phyloP scores from a whole-genome alignment of 176 grass and related monocot genomes.

The Triticum turgidum region DNA sequence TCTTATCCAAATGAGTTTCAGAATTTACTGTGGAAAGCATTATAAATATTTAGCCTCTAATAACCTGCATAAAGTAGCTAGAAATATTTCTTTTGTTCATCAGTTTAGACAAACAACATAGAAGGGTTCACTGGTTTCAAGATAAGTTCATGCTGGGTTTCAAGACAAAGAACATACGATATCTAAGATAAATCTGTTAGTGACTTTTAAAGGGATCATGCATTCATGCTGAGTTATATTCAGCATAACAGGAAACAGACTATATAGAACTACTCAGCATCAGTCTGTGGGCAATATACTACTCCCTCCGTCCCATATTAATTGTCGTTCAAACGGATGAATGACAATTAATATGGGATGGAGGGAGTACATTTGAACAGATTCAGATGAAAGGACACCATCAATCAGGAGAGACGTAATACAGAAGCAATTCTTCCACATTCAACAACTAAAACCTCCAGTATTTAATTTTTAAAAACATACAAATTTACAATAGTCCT shows the following conservation, averaged over 20 bases:
- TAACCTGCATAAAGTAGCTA: slow-evolving; percentile 7
- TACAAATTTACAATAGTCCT: no score
- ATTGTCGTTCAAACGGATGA: no score
- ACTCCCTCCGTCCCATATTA: no score
- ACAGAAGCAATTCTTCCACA: not conserved
- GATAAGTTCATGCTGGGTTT: not conserved
- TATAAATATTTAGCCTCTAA: not conserved
- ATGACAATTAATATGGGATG: no score
- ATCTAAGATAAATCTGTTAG: not conserved
- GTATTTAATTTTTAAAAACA: no score
- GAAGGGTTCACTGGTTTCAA: not conserved
- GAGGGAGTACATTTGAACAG: not conserved
- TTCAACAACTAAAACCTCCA: not conserved
- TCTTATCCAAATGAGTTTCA: slow-evolving; percentile 23
- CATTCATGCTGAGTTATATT: slow-evolving; percentile 3
- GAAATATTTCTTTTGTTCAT: not conserved
- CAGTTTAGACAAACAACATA: slow-evolving; percentile 6
- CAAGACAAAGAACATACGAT: not conserved
- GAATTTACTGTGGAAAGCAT: slow-evolving; percentile 28
- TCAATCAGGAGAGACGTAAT: not conserved
- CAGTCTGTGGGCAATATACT: not conserved
- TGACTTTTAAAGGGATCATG: not conserved
- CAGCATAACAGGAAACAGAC: not conserved
- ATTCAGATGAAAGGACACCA: not conserved
- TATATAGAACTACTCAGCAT: not conserved